phyloP scores from a whole-genome alignment of 2,329 filamentous ascomycete genomes.

The Elsinoe perseae region DNA sequence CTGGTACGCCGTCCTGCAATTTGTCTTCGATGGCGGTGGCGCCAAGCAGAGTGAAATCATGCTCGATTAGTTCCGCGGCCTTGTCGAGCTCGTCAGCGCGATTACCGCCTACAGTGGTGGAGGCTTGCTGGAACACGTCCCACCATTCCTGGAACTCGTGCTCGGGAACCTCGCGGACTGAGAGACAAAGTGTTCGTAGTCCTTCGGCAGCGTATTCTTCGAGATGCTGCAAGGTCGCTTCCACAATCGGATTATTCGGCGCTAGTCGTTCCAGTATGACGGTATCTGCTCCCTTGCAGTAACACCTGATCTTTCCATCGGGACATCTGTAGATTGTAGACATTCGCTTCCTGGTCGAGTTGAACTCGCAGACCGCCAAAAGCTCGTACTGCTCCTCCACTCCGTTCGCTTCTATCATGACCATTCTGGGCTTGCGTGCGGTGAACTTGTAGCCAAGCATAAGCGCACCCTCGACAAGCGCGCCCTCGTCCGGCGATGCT shows the following conservation, averaged over 20 bases:
- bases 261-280: conserved; percentile 89
- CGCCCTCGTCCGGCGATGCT: conserved; percentile 92
- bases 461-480: conserved; percentile 87
- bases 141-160: conserved; percentile 83
- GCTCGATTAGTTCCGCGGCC: conserved; percentile 90
- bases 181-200: conserved; percentile 85
- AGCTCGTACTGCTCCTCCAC: conserved; percentile 76
- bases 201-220: conserved; percentile 98
- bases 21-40: conserved; percentile 97
- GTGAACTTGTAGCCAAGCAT: conserved; percentile 81
- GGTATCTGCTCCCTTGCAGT: conserved; percentile 95
- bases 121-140: conserved; percentile 75
- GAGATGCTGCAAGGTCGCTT: conserved; percentile 86
- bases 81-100: conserved; percentile 94
- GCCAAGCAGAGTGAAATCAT: conserved; percentile 81
- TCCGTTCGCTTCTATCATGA: conserved; percentile 72
- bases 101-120: conserved; percentile 85
- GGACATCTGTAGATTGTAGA: conserved; percentile 94
- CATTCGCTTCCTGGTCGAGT: conserved; percentile 95
- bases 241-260: conserved; percentile 70
- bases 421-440: conserved; percentile 79
- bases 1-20: conserved; percentile 91
- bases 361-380: conserved; percentile 96
- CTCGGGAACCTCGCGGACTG: conserved; percentile 87
- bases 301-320: conserved; percentile 87